phyloP scores from a whole-genome alignment of 805 yeast genomes.

The Komagataella mondaviorum region DNA sequence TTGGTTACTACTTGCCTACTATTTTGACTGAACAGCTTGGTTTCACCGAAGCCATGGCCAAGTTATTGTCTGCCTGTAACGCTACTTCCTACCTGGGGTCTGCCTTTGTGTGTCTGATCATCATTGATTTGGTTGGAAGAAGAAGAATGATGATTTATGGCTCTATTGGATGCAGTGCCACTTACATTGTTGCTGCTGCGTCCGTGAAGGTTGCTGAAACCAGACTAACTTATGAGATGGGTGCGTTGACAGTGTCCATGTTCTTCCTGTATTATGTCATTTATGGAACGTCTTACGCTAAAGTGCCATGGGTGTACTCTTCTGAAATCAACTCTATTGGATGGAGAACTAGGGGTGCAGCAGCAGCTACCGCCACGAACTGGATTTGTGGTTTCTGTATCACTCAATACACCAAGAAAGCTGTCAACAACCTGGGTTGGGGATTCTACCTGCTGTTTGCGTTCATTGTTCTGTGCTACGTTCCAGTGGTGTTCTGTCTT shows the following conservation, averaged over 20 bases:
- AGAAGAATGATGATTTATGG: constrained; percentile 12
- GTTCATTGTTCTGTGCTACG: constrained; percentile 40
- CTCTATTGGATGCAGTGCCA: constrained; percentile 24
- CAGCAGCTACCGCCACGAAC: constrained; percentile 49
- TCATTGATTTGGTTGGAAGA: constrained; percentile 16
- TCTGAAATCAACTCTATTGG: constrained; percentile 55
- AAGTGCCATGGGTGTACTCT: constrained; percentile 45
- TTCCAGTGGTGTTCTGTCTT: constrained; percentile 50
- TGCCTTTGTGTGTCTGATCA: constrained; percentile 3
- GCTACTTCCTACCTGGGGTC: constrained; percentile 2
- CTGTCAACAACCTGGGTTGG: constrained; percentile 38
- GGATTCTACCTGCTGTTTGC: constrained; percentile 65
- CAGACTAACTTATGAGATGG: constrained; percentile 1
- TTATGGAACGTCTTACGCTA: constrained; percentile 26
- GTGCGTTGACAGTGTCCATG: constrained; percentile 28
- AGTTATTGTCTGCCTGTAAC: constrained; percentile 2
- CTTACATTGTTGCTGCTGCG: constrained; percentile 36
- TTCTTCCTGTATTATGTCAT: constrained; percentile 42
- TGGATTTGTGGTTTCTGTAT: constrained; percentile 60
- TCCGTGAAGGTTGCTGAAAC: constrained; percentile 21
- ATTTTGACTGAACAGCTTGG: constrained; percentile 2
- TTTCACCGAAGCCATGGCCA: constrained; percentile 1
- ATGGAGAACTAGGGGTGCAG: constrained; percentile 59
- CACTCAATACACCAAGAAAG: constrained; percentile 54
- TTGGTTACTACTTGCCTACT: constrained; percentile 36